Evolutionary conservation across 2,329 filamentous ascomycete species (phyloP).

Genomic region (Xylariaceae sp.): DNA sequence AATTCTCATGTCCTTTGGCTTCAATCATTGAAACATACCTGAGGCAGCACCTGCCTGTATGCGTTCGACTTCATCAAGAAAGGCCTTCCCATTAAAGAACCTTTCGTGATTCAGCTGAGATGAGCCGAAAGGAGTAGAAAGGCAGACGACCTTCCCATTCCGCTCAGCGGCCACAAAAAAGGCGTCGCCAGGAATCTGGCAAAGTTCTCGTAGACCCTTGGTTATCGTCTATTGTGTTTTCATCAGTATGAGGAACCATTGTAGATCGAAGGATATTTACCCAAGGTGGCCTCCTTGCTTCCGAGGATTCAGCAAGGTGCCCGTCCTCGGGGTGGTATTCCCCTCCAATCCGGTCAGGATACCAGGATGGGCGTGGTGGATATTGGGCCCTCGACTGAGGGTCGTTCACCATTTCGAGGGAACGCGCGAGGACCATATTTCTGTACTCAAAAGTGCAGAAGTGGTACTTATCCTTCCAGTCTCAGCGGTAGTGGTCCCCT

Average conservation of each 20-base stretch:
- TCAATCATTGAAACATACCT: conserved; percentile 33
- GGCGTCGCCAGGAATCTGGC: conserved; percentile 46
- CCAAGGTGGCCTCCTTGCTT: conserved; percentile 38
- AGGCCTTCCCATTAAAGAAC: conserved; percentile 46
- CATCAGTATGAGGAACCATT: conserved; percentile 16
- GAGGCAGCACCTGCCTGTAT: no score
- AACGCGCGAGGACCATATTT: not conserved
- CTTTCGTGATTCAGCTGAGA: conserved; percentile 33
- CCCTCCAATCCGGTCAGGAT: conserved; percentile 25
- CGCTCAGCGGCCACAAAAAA: conserved; percentile 52
- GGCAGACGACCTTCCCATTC: conserved; percentile 41
- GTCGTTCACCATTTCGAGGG: conserved; percentile 40
- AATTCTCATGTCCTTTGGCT: not conserved
- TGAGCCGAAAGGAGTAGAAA: conserved; percentile 32
- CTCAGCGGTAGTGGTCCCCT: not conserved
- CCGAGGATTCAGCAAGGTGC: conserved; percentile 36
- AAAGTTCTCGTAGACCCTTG: conserved; percentile 48
- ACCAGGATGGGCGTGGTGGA: conserved; percentile 35
- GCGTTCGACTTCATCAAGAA: conserved; percentile 38
- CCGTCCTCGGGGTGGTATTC: conserved; percentile 31
- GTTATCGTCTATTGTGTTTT: conserved; percentile 42
- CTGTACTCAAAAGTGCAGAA: not conserved
- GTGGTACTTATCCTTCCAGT: not conserved
- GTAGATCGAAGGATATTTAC: conserved; percentile 28
- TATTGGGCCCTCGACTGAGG: conserved; percentile 37